Percentiles rank a stretch among this genome's conserved stretches.
Conservation (phyloP, 2,329 filamentous ascomycete genomes). For the Xylariaceae sp. region DNA sequence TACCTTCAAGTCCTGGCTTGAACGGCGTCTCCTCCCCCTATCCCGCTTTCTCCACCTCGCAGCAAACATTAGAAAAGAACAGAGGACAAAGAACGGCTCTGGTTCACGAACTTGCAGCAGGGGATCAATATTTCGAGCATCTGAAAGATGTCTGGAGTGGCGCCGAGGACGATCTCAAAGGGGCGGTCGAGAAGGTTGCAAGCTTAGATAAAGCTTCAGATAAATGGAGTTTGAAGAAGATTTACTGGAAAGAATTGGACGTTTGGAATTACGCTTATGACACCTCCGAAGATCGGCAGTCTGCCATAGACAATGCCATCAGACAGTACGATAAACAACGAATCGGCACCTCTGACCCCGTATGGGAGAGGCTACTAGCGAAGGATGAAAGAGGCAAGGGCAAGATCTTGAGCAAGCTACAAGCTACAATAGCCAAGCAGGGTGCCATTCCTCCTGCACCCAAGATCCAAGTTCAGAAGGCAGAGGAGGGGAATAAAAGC, state of each 20-base stretch:
- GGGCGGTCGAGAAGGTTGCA: conserved; percentile 55
- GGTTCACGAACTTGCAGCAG: conserved; percentile 58
- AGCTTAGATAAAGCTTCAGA: conserved; percentile 45
- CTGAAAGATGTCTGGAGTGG: conserved; percentile 49
- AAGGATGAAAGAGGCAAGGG: conserved; percentile 56
- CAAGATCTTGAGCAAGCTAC: conserved; percentile 58
- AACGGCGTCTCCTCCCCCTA: conserved; percentile 53
- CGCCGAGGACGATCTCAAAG: conserved; percentile 50
- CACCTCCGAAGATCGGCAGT: conserved; percentile 51
- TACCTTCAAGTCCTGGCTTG: conserved; percentile 54
- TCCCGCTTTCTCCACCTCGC: conserved; percentile 46
- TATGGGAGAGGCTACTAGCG: conserved; percentile 60
- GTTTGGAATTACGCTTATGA: conserved; percentile 60
- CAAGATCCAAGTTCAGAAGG: conserved; percentile 48
- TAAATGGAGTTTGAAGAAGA: conserved; percentile 54
- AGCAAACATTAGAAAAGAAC: conserved; percentile 49
- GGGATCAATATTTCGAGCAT: conserved; percentile 47
- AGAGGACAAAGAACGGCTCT: conserved; percentile 51
- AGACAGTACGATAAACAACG: conserved; percentile 57
- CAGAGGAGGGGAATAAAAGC: conserved; percentile 46
- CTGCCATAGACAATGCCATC: conserved; percentile 58
- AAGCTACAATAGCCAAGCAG: conserved; percentile 55
- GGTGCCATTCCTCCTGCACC: conserved; percentile 44
- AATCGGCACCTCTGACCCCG: conserved; percentile 50
- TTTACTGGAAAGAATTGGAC: conserved; percentile 61